A percentile compares a stretch with the other conserved stretches of the same genome.
Evolutionary conservation across 257 asterid species (phyloP).

Genomic region (Haberlea rhodopensis): DNA sequence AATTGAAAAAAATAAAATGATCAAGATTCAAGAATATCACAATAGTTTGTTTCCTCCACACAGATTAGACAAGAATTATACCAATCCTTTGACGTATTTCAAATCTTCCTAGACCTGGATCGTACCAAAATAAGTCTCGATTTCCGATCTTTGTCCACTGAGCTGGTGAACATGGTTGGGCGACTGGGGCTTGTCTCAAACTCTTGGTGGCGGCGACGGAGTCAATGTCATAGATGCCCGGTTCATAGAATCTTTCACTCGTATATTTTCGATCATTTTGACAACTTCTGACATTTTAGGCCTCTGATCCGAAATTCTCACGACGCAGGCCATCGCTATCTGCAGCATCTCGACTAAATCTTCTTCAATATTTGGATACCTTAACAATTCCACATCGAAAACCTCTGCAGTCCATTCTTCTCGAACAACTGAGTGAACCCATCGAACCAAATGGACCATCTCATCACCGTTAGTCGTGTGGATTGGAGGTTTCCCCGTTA

Average conservation of each 20-base stretch:
- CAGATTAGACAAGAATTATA: conserved; percentile 10
- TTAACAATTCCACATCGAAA: conserved; percentile 68
- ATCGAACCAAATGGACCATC: conserved; percentile 62
- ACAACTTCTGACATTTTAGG: conserved; percentile 81
- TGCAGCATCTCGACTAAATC: conserved; percentile 78
- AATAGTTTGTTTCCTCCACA: conserved; percentile 21
- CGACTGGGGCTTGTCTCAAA: conserved; percentile 7
- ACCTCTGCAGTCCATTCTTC: conserved; percentile 97
- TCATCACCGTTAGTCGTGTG: conserved; percentile 71
- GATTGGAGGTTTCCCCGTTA: conserved; percentile 77
- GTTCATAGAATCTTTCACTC: conserved; percentile 29
- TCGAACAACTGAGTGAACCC: conserved; percentile 90
- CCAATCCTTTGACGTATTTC: conserved; percentile 23
- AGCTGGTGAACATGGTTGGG: conserved; percentile 36
- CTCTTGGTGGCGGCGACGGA: conserved; percentile 25
- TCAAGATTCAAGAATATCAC: conserved; percentile 21
- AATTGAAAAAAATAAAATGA: background rate
- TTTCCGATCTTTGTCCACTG: conserved; percentile 36
- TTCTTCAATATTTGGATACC: conserved; percentile 74
- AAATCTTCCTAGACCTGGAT: conserved; percentile 21
- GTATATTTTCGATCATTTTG: conserved; percentile 54
- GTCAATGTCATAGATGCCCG: conserved; percentile 22
- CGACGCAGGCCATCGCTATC: conserved; percentile 77
- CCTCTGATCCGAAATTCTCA: conserved; percentile 60
- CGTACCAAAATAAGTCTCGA: conserved; percentile 9